Percentiles rank a stretch among this genome's conserved stretches.
Conservation (phyloP, 768 basidiomycete genomes). For the Hypholoma fasciculare region DNA sequence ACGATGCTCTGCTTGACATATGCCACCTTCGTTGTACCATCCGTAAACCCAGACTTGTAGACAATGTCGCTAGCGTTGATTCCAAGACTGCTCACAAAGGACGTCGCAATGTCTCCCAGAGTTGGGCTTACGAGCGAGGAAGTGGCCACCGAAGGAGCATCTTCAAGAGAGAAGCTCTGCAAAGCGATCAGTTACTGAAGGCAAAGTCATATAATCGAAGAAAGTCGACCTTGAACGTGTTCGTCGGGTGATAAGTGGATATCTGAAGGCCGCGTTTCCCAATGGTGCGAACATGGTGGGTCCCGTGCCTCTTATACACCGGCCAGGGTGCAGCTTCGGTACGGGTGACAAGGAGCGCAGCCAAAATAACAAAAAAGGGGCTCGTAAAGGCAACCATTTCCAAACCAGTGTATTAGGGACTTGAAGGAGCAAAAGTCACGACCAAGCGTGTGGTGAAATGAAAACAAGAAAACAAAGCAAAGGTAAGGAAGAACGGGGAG, state of each 20-base stretch:
- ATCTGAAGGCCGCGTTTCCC: constrained; percentile 21
- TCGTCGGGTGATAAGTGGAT: constrained; percentile 21
- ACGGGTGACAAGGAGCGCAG: constrained; percentile 20
- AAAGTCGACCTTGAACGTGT: constrained; percentile 15
- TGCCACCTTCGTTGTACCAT: constrained; percentile 15
- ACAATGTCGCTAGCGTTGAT: constrained; percentile 9
- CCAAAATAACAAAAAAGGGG: constrained; percentile 25
- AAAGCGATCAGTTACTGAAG: not conserved
- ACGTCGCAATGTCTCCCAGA: constrained; percentile 13
- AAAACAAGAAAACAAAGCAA: constrained; percentile 2
- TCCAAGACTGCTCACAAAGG: constrained; percentile 16
- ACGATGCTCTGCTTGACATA: constrained; percentile 27
- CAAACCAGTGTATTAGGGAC: constrained; percentile 18
- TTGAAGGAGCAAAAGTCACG: constrained; percentile 10
- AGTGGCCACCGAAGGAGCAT: not conserved
- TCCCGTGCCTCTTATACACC: constrained; percentile 24
- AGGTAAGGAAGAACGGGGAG: constrained; percentile 2
- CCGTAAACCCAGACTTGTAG: constrained; percentile 15
- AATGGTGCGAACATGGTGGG: constrained; percentile 28
- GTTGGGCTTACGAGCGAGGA: not conserved
- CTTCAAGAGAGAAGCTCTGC: constrained; percentile 11
- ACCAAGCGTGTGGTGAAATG: constrained; percentile 13
- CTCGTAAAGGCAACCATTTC: constrained; percentile 27
- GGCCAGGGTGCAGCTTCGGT: constrained; percentile 34
- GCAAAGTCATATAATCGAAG: not conserved